Evolutionary conservation across 2,329 filamentous ascomycete genomes (phyloP).

Genomic region (Colletotrichum scovillei): DNA sequence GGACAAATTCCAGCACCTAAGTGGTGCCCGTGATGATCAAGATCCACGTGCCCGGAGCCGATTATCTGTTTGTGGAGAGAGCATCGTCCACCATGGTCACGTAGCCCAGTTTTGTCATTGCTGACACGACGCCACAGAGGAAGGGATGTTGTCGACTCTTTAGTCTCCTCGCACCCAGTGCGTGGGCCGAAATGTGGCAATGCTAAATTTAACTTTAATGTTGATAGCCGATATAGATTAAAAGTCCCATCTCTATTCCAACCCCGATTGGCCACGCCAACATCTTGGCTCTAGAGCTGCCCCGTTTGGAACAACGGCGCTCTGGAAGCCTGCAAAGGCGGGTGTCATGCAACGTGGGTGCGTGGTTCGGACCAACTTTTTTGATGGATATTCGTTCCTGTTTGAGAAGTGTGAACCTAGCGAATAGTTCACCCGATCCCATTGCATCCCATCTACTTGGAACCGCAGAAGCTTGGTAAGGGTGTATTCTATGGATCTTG

Average conservation of each 20-base stretch:
- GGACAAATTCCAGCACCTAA: neutral
- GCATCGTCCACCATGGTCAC: neutral
- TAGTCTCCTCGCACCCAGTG: neutral
- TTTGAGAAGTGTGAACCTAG: neutral
- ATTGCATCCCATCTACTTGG: conserved; percentile 12
- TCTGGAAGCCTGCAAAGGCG: neutral
- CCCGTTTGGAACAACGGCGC: neutral
- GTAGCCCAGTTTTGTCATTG: conserved; percentile 4
- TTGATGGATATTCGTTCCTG: neutral
- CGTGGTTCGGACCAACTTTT: conserved; percentile 6
- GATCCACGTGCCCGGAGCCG: neutral
- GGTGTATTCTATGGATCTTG: neutral
- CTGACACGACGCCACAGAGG: neutral
- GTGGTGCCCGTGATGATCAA: neutral
- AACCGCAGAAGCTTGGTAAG: conserved; percentile 6
- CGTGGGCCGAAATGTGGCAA: neutral
- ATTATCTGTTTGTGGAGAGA: neutral
- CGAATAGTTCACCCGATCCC: neutral
- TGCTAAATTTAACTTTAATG: conserved; percentile 25
- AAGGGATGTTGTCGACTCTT: neutral
- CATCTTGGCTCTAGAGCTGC: conserved; percentile 18
- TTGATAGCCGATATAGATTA: conserved; percentile 22
- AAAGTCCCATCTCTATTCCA: neutral
- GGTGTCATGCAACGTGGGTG: conserved; percentile 2
- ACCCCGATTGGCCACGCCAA: conserved; percentile 1